Base-by-base conservation (phyloP, 2,329 filamentous ascomycete genomes). In the Gaeumannomyces sp. region DNA sequence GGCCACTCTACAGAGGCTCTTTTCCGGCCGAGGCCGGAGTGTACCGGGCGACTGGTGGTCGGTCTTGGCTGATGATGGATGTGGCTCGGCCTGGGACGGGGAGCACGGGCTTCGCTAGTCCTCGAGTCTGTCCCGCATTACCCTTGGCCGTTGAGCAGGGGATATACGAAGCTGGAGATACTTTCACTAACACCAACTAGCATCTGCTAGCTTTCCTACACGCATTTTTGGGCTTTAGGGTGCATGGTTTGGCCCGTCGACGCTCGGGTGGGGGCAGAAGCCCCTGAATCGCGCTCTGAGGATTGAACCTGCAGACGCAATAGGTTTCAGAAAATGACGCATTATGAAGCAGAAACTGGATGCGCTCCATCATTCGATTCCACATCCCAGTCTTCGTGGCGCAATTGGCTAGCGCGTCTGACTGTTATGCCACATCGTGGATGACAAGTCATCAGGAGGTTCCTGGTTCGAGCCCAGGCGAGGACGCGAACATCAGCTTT, bases 401-500 rank as follows among this genome's bases (percentile, higher is more conserved):
- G 68, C 76, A 79, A 72, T 81, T 83, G 82, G 81, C 80, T 84
- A 84, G 81, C 81, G 81, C 82, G 82, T 84, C 78, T 79, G 81
- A 83, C 81, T 84, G 81, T 84, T 83, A 83, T 50, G n/a, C 27
- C 19, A 25, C 45, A 11, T 6, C 38, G 38, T 45, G 45, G 19
- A 53, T 53, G 45, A 10, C n/a, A 53, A 53, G 45, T 53, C 45
- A 53, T 53, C 45, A 53, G 45, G 45, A 53, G 45, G 45, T 53
- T 53, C 45, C 45, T 53, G 45, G 45, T 53, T 53, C 45, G 45
- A 53, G 45, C 45, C 45, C 45, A 53, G 45, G 45, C 45, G 45
- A 53, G 45, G 45, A 53, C 45, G 45, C 22, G 14, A 19, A 11
- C 45, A n/a, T 53, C 7, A 53, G 0, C 22, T 53, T 53, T 53